A percentile compares a stretch with the other conserved stretches of the same genome.
Evolutionary conservation across 257 asterid genomes (phyloP).

Genomic region (Jacaranda copaia): DNA sequence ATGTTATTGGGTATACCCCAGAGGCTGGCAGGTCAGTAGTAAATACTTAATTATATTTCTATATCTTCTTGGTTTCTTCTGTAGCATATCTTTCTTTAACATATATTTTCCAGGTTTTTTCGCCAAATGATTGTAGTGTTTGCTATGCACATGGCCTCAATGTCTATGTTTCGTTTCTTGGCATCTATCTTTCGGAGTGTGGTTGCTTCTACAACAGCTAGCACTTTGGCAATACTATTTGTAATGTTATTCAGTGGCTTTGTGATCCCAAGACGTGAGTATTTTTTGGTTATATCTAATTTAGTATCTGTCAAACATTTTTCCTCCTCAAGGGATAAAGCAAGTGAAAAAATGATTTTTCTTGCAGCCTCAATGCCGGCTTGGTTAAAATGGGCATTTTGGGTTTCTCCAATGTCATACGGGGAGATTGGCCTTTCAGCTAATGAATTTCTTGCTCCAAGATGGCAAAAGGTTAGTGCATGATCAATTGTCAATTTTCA

Average conservation of each 20-base stretch:
- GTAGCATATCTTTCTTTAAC: background rate
- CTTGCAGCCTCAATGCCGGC: constrained; percentile 73
- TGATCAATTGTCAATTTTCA: background rate
- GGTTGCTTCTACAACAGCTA: constrained; percentile 58
- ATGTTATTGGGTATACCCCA: constrained; percentile 62
- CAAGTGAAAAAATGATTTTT: constrained; percentile 12
- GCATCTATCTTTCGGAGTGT: constrained; percentile 60
- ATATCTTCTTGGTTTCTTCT: background rate
- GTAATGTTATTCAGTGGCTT: constrained; percentile 63
- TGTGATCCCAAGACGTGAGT: constrained; percentile 67
- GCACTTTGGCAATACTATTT: constrained; percentile 50
- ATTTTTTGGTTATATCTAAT: background rate
- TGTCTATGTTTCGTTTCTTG: constrained; percentile 69
- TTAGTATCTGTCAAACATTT: background rate
- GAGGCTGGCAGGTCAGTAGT: constrained; percentile 64
- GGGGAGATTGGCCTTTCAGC: constrained; percentile 73
- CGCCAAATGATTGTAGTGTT: constrained; percentile 56
- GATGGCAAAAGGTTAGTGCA: constrained; percentile 70
- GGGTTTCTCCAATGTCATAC: constrained; percentile 75
- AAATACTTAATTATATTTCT: background rate
- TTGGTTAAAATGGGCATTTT: constrained; percentile 78
- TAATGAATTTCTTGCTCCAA: constrained; percentile 71
- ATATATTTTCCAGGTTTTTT: constrained; percentile 59
- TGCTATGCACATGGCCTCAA: constrained; percentile 60
- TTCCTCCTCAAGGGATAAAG: background rate